A percentile compares a stretch with the other conserved stretches of the same genome.
Conservation (phyloP, 352 stramenopile genomes). For the Globisporangium camurandrum region DNA sequence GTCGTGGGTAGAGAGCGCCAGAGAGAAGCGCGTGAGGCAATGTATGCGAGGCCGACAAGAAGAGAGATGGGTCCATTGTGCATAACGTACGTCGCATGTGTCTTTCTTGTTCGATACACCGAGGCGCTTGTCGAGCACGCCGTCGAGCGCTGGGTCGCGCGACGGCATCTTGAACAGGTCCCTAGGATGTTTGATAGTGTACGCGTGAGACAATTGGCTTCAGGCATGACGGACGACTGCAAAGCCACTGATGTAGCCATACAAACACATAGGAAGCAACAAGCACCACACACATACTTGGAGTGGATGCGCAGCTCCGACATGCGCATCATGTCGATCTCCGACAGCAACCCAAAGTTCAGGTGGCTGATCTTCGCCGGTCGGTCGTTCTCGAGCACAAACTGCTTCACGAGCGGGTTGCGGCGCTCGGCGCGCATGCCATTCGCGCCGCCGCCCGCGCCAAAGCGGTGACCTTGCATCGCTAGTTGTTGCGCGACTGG, state of each 20-base stretch:
- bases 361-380: slow-evolving; percentile 95
- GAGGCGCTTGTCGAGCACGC: slow-evolving; percentile 95
- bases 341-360: slow-evolving; percentile 96
- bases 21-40: neutral
- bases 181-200: slow-evolving; percentile 24
- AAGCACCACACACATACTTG: slow-evolving; percentile 38
- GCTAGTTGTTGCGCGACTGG: too few relatives aligned
- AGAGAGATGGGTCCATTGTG: neutral
- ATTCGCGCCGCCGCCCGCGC: slow-evolving; percentile 11
- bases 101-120: slow-evolving; percentile 97
- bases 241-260: neutral
- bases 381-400: slow-evolving; percentile 84
- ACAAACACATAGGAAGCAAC: neutral
- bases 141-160: slow-evolving; percentile 87
- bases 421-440: slow-evolving; percentile 44
- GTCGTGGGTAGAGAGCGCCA: neutral
- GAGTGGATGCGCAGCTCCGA: slow-evolving; percentile 92
- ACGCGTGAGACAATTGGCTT: neutral
- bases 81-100: slow-evolving; percentile 86
- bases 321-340: slow-evolving; percentile 94
- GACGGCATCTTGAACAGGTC: slow-evolving; percentile 97
- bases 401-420: slow-evolving; percentile 86
- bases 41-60: neutral
- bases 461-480: slow-evolving; percentile 35
- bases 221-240: neutral